Evolutionary conservation across 78 protist genomes (phyloP).

Genomic region (Dictyostelium discoideum): dicty_2.7 NC_007089.4:4773501-4774000

Average conservation of each 20-base stretch:
- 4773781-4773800: neutral
- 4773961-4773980: no score
- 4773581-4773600: neutral
- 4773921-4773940: no score
- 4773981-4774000: no score
- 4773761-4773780: no score
- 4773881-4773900: neutral
- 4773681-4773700: no score
- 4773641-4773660: no score
- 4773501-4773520: neutral
- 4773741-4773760: neutral
- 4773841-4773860: no score
- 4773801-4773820: neutral
- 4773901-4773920: no score
- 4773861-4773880: neutral
- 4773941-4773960: neutral
- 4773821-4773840: neutral
- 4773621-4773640: neutral
- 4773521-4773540: neutral
- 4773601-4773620: no score
- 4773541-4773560: neutral
- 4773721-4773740: no score
- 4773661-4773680: no score
- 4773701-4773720: no score
- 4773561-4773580: neutral